Conservation (phyloP, 129 eudicot genomes). For the Flaveria ramosissima region DNA sequence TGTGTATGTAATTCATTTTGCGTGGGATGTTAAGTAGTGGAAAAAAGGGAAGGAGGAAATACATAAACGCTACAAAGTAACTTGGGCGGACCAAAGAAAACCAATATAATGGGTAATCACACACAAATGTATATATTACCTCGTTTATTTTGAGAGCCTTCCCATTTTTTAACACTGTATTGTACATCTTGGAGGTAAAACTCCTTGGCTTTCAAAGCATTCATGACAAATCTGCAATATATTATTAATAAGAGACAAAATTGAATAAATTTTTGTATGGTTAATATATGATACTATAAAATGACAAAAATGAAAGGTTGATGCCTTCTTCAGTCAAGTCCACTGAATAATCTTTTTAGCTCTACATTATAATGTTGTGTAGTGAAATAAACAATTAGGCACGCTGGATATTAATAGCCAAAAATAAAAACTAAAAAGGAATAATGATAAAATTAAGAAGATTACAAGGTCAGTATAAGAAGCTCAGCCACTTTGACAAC, state of each 20-base stretch:
- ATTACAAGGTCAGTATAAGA: constrained; percentile 69
- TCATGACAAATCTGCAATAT: constrained; percentile 81
- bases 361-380: constrained; percentile 85
- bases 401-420: not conserved
- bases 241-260: constrained; percentile 16
- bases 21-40: not conserved
- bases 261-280: not conserved
- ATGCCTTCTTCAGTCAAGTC: constrained; percentile 96
- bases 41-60: not conserved
- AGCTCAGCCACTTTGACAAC: constrained; percentile 99
- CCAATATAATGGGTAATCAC: not conserved
- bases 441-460: constrained; percentile 20
- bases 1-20: not conserved
- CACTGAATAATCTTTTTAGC: constrained; percentile 91
- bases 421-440: constrained; percentile 1
- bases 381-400: constrained; percentile 7
- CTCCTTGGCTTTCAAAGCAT: constrained; percentile 96
- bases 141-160: too few species aligned
- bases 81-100: constrained; percentile 9
- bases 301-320: constrained; percentile 19
- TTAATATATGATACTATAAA: too few species aligned
- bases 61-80: not conserved
- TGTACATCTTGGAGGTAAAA: constrained; percentile 89
- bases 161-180: constrained; percentile 81
- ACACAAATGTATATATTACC: constrained; percentile 27